Percentiles rank a stretch among this genome's conserved stretches.
Conservation (phyloP, 2,329 filamentous ascomycete genomes). For the Aspergillus sp. region DNA sequence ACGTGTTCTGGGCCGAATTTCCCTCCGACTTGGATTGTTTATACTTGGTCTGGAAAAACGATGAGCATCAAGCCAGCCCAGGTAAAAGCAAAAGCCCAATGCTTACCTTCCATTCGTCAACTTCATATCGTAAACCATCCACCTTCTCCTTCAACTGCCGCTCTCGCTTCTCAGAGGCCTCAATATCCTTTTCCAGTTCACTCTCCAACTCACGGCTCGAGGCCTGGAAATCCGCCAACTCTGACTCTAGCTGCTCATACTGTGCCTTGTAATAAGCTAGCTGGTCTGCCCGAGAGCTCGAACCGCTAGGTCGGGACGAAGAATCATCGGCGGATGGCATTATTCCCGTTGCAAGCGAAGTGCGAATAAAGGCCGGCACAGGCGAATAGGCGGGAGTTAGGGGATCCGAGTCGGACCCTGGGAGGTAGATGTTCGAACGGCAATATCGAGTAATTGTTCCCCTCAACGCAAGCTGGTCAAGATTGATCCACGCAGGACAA, state of each 20-base stretch:
- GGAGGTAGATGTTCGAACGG: too few relatives aligned
- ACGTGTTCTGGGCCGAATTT: constrained; percentile 71
- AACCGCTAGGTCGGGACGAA: constrained; percentile 34
- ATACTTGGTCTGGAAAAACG: constrained; percentile 72
- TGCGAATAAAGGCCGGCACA: constrained; percentile 1
- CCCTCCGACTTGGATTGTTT: constrained; percentile 90
- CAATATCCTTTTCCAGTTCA: constrained; percentile 93
- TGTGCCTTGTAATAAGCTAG: constrained; percentile 93
- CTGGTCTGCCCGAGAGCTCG: constrained; percentile 60
- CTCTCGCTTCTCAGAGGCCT: constrained; percentile 91
- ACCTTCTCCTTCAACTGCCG: constrained; percentile 80
- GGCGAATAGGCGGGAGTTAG: too few relatives aligned
- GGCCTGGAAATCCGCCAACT: constrained; percentile 88
- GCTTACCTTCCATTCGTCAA: constrained; percentile 94
- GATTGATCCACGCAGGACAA: background rate
- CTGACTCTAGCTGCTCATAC: constrained; percentile 86
- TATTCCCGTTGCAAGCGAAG: constrained; percentile 19
- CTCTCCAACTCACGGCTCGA: constrained; percentile 91
- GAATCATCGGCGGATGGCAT: constrained; percentile 35
- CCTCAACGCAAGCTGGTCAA: too few relatives aligned
- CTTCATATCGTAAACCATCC: constrained; percentile 78
- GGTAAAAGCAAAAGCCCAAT: background rate
- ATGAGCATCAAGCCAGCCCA: constrained; percentile 11
- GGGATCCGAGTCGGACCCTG: too few relatives aligned
- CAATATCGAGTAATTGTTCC: too few relatives aligned